These are phyloP conservation scores for Diutina rugosa DNA, from an alignment of 1,139 yeast species.

Conservation along the genomic window DNA sequence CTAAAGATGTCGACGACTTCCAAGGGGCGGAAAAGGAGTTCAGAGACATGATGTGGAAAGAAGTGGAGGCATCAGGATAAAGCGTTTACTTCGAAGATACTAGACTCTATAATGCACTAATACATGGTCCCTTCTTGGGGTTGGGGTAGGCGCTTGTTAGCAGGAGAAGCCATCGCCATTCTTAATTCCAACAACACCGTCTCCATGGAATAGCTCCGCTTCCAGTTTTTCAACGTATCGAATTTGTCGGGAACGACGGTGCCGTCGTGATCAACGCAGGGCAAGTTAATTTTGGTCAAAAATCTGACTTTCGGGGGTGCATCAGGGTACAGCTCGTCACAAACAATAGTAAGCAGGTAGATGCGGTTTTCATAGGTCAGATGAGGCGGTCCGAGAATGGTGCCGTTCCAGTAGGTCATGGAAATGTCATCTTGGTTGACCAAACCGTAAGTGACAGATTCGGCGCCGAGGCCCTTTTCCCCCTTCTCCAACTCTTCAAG, in stretches of 20 bases:
- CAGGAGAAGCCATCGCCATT: conserved; percentile 68
- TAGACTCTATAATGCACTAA: conserved; percentile 8
- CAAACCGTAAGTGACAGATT: conserved; percentile 88
- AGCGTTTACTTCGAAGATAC: not conserved
- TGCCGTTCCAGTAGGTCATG: conserved; percentile 93
- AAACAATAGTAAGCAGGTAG: conserved; percentile 67
- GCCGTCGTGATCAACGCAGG: conserved; percentile 74
- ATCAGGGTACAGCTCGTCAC: conserved; percentile 82
- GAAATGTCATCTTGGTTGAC: conserved; percentile 81
- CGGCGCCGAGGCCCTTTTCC: conserved; percentile 95
- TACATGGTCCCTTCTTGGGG: conserved; percentile 83
- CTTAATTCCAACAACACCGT: conserved; percentile 78
- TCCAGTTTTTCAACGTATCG: conserved; percentile 73
- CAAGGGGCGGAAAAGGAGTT: conserved; percentile 26
- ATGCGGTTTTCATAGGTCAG: conserved; percentile 89
- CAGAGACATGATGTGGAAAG: conserved; percentile 18
- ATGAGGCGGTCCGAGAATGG: conserved; percentile 95
- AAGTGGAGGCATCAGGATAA: conserved; percentile 4
- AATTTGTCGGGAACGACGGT: conserved; percentile 48
- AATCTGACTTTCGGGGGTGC: conserved; percentile 75
- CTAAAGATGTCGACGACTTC: conserved; percentile 20
- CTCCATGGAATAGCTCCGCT: conserved; percentile 82
- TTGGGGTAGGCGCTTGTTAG: conserved; percentile 77
- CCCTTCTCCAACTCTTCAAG: conserved; percentile 96
- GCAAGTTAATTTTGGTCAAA: conserved; percentile 74